Evolutionary conservation across 2,329 filamentous ascomycete species (phyloP).

Genomic region (Calonectria hawksworthii): DNA sequence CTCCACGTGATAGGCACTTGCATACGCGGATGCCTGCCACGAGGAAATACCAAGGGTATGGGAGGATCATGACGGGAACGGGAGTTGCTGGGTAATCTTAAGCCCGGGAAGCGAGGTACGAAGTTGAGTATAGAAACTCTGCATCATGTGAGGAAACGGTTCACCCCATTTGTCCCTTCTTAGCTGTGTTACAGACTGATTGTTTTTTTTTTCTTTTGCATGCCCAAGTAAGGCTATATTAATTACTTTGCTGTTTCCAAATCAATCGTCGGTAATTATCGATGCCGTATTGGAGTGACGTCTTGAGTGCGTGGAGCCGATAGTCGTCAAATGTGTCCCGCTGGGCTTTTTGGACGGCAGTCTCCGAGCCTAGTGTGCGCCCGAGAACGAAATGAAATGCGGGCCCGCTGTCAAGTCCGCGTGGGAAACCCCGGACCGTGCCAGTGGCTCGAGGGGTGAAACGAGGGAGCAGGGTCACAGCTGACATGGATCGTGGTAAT

Average conservation of each 20-base stretch:
- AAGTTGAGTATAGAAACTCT: neutral
- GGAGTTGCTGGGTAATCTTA: neutral
- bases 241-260: neutral
- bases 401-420: neutral
- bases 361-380: neutral
- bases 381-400: slow-evolving; percentile 9
- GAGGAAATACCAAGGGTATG: neutral
- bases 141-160: neutral
- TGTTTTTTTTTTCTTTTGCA: neutral
- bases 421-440: neutral
- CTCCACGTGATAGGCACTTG: neutral
- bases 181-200: neutral
- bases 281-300: neutral
- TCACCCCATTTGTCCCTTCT: neutral
- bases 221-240: neutral
- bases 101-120: neutral
- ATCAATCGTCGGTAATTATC: neutral
- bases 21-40: neutral
- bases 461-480: neutral
- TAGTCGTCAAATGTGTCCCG: neutral
- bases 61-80: neutral
- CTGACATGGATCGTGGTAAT: neutral
- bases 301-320: neutral
- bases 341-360: neutral
- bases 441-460: neutral